Evolutionary conservation across 257 asterid genomes (phyloP).

Genomic region (Petunia axillaris): DNA sequence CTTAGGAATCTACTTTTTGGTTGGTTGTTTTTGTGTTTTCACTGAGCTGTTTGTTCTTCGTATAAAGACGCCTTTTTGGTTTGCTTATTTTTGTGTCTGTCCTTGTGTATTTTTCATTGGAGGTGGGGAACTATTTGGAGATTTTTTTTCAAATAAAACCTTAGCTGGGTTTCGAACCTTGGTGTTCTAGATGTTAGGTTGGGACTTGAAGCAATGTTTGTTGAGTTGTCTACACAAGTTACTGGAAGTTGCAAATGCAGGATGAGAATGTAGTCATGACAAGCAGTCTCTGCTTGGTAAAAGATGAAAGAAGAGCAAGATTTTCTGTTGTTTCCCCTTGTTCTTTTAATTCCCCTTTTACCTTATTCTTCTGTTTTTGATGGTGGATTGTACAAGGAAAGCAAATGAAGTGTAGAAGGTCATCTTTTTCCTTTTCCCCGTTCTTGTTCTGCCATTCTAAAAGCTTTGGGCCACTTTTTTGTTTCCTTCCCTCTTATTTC

Average conservation of each 20-base stretch:
- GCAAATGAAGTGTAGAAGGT: neutral
- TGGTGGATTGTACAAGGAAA: neutral
- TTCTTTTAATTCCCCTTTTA: too few relatives aligned
- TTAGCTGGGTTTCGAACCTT: neutral
- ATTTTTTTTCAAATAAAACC: neutral
- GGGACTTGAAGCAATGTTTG: neutral
- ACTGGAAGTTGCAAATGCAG: neutral
- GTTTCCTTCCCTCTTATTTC: neutral
- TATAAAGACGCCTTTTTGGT: neutral
- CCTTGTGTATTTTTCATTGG: neutral
- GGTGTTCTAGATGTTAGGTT: neutral
- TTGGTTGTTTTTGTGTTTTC: neutral
- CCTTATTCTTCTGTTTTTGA: neutral
- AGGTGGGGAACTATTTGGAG: neutral
- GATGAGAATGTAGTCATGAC: neutral
- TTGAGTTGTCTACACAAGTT: neutral
- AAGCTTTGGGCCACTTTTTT: neutral
- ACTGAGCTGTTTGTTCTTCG: neutral
- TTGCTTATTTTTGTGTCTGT: neutral
- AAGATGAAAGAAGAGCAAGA: slow-evolving; percentile 2
- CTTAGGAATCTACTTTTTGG: neutral
- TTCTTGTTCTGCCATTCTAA: neutral
- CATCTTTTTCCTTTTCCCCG: neutral
- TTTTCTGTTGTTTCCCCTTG: neutral
- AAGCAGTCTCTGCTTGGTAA: neutral